phyloP scores from a whole-genome alignment of 306 rosid species.

The Cotoneaster glaucophyllus region DNA sequence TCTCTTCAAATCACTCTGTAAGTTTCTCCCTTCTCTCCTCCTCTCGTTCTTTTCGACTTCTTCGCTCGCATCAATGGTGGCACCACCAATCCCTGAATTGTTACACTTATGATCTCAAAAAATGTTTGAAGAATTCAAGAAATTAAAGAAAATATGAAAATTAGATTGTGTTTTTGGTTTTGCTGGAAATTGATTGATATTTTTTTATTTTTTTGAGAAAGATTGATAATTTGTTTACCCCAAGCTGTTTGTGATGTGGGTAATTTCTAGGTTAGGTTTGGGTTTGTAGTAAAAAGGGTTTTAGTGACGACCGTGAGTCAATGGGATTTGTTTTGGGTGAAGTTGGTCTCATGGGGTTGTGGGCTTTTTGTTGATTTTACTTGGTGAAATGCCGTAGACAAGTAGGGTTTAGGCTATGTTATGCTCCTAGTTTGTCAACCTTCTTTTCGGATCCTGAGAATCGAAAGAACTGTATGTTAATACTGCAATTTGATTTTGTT shows the following conservation, averaged over 20 bases:
- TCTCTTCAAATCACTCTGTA: not conserved
- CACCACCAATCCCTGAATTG: not conserved
- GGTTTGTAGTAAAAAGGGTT: not conserved
- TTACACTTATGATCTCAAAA: not conserved
- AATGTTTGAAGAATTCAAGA: not conserved
- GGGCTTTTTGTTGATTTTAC: not conserved
- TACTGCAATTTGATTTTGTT: not conserved
- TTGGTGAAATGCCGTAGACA: not conserved
- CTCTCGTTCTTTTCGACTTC: not conserved
- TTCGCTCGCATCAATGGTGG: not conserved
- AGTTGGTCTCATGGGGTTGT: not conserved
- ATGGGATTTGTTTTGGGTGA: not conserved
- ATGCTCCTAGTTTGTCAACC: not conserved
- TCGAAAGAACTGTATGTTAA: not conserved
- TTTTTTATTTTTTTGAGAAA: too few relatives aligned
- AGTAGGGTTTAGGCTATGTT: not conserved
- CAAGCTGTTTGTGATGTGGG: not conserved
- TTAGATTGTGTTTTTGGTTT: too few relatives aligned
- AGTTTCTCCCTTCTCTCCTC: not conserved
- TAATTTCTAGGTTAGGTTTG: not conserved
- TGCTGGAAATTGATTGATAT: not conserved
- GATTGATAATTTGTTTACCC: not conserved
- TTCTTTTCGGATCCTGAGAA: not conserved
- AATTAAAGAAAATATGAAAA: not conserved
- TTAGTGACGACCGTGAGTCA: not conserved